Evolutionary conservation across 202 grass and related monocot genomes (phyloP).

Genomic region (Digitaria exilis): DNA sequence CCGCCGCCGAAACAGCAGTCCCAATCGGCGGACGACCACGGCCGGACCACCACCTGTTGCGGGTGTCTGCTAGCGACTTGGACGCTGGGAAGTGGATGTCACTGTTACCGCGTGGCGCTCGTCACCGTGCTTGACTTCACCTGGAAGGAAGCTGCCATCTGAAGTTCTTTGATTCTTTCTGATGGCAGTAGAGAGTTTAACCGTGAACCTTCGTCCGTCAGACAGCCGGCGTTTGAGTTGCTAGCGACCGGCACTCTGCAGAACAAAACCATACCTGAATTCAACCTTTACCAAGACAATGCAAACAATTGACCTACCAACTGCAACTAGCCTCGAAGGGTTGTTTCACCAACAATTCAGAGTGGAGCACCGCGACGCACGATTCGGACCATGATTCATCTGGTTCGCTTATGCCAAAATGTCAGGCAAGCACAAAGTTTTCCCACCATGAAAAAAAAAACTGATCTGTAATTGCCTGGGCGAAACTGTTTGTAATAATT

Average conservation of each 20-base stretch:
- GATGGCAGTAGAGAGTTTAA: not conserved
- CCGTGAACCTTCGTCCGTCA: not conserved
- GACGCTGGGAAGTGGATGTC: constrained; percentile 25
- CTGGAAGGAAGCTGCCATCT: constrained; percentile 24
- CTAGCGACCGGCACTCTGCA: not conserved
- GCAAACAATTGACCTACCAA: not conserved
- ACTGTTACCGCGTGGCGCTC: constrained; percentile 26
- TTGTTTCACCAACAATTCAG: constrained; percentile 11
- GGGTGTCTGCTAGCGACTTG: constrained; percentile 12
- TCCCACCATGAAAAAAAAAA: not conserved
- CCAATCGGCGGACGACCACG: constrained; percentile 20
- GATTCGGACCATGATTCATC: not conserved
- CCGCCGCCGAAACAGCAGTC: constrained; percentile 25
- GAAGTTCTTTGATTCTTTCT: too few relatives aligned
- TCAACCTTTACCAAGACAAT: not conserved
- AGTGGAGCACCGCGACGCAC: not conserved
- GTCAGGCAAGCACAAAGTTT: not conserved
- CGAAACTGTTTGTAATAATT: constrained; percentile 46
- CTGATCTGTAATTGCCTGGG: not conserved
- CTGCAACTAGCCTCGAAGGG: not conserved
- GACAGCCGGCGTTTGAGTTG: not conserved
- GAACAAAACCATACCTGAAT: not conserved
- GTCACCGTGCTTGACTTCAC: constrained; percentile 9
- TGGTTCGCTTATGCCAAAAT: not conserved
- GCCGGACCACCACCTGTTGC: constrained; percentile 22